Conservation (phyloP, 805 yeast species). For the Spathaspora passalidarum region DNA sequence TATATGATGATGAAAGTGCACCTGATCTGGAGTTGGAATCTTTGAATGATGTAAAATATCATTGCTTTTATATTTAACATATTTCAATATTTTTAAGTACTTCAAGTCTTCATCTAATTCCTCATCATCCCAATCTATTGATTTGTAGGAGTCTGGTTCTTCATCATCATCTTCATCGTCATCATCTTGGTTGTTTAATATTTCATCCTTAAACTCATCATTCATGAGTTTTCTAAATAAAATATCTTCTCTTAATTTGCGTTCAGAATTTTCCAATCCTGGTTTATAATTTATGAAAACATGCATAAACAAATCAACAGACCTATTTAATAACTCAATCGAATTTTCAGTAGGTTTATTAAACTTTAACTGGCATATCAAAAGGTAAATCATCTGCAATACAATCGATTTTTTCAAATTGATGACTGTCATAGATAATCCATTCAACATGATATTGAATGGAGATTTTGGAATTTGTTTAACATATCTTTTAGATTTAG, state of each 20-base stretch:
- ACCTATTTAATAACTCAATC: constrained; percentile 17
- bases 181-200: constrained; percentile 32
- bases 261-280: constrained; percentile 16
- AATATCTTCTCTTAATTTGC: constrained; percentile 30
- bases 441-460: constrained; percentile 40
- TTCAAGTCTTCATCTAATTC: constrained; percentile 47
- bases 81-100: constrained; percentile 39
- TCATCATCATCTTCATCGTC: constrained; percentile 26
- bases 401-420: constrained; percentile 41
- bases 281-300: constrained; percentile 39
- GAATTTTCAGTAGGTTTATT: constrained; percentile 24
- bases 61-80: constrained; percentile 35
- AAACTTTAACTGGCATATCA: constrained; percentile 38
- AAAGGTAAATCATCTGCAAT: constrained; percentile 40
- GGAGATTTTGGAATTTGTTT: constrained; percentile 35
- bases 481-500: constrained; percentile 11
- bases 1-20: constrained; percentile 8
- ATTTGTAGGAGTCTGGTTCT: constrained; percentile 18
- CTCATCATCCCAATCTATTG: constrained; percentile 48
- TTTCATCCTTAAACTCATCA: constrained; percentile 38
- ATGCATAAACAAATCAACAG: constrained; percentile 32
- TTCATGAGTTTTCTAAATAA: constrained; percentile 36
- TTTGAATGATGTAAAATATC: constrained; percentile 8
- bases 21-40: background rate
- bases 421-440: constrained; percentile 40